Base-by-base conservation (phyloP, 2,329 filamentous ascomycete species). In the Fusarium denticulatum region DNA sequence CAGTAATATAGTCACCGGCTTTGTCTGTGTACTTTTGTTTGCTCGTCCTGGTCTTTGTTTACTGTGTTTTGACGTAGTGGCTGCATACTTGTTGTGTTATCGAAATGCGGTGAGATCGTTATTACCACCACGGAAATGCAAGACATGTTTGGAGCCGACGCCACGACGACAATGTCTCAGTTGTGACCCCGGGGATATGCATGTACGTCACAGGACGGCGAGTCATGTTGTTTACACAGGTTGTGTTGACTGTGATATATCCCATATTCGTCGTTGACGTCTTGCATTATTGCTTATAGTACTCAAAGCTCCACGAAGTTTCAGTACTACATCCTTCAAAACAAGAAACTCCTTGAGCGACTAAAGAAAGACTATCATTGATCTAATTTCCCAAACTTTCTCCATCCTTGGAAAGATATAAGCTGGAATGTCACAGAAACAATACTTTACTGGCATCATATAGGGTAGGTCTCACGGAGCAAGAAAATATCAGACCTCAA, bases 121-220 rank as follows among this genome's bases (percentile, higher is more conserved):
- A 47, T 37, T 49, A 59, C 18, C 40, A 65, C 14, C 53, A 57
- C 52, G n/a, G 6, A n/a, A 20, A 40, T 65, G 40, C 40, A 64
- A 65, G 60, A 66, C 60, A 65, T 66, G 47, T 58, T 43, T 66
- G 26, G 24, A 65, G 34, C 45, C 60, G 55, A 53, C 60, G 60
- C 60, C 60, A 66, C 63, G 40, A 58, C 34, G 40, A 47, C 60
- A 66, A 37, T 42, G 36, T 65, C 52, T 36, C 28, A 30, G 22
- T 30, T 34, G 28, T 15, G 64, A n/a, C 43, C 60, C 18, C 28
- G 40, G 60, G 47, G 47, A 37, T 40, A 39, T 65, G 32, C 32
- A 37, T 39, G 32, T 42, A 66, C 36, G 63, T 65, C 40, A 40
- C n/a, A 37, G 36, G 5, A 36, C 9, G n/a, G 32, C 32, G 42